Evolutionary conservation across 176 grass and related monocot species (phyloP), one percentile per base, ranked within the genome.

Genomic region (Areca catechu): DNA sequence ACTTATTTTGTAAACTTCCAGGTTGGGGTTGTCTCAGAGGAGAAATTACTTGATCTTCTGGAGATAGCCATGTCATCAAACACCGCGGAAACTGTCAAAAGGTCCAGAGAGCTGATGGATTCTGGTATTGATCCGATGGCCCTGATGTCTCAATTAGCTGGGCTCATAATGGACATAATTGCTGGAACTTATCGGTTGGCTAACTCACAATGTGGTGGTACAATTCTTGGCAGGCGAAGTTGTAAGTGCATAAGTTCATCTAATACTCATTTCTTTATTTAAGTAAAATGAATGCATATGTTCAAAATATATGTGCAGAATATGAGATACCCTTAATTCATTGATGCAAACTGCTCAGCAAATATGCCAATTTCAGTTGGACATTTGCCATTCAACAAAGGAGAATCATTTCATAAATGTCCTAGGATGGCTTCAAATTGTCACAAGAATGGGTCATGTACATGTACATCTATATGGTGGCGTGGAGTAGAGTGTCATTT

Each of bases 141-240:
- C 48, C 82, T 98, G 69, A 98, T 98, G 93, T 92, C 93, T 64
- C 93, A 98, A 30, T 84, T 98, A 77, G 93, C 93, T 77, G 87
- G 83, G 67, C 80, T 98, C 58, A 98, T 98, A 76, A 92, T 98
- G 87, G 87, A 98, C 61, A 98, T 98, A 59, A 98, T 98, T 91
- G 87, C 93, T 77, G 93, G 93, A 29, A 98, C 92, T 57, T 89
- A 97, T 52, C 76, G 65, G 65, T 65, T 97, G 60, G 74, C 86
- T 14, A 83, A 85, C 56, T 80, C 88, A 37, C 86, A 78, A 15
- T 79, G 64, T 49, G 69, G 75, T 54, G 80, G 60, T 19, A 81
- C 76, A 81, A 71, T 80, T 56, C 85, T 84, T 57, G 77, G 83
- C 53, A 84, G 70, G 68, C 83, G 93, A 68, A 86, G 77, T 57